Base-by-base conservation (phyloP, 2,329 filamentous ascomycete genomes). In the Amylocarpus encephaloides region DNA sequence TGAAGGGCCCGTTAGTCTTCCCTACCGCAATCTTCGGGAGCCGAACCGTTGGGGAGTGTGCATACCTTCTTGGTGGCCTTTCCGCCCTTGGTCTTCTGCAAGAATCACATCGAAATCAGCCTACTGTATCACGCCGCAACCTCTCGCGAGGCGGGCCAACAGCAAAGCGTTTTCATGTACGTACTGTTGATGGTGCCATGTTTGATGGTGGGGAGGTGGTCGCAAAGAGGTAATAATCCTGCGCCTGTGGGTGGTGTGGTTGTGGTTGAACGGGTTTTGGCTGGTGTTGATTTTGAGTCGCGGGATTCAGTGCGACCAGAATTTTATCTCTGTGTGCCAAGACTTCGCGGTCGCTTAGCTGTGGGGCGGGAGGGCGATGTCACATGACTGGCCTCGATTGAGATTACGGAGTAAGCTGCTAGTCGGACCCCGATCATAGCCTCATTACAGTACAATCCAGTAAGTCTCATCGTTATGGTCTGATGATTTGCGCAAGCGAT, bases 161-260 rank as follows among this genome's bases (percentile, higher is more conserved):
- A 95, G 90, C 90, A 95, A 94, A 95, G 90, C 90, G 75, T 72
- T 81, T 92, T 65, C 64, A 66, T 63, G 73, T 82, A 95, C 90
- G 76, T 95, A 96, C 91, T 77, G 85, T 80, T 75, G 78, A 78
- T 74, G 85, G 80, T 83, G 85, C 86, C 89, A 95, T 95, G 87
- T 73, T 78, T 74, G 72, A 65, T 73, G 22, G 22, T 61, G 63
- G 68, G 55, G 22, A 26, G 15, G 19, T 59, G 63, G 63, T 73
- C 85, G 85, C 85, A 90, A 89, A 90, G 85, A 90, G 72, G 77
- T 73, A 40, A 46, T 51, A 66, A 73, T 73, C 71, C 71, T 73
- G 64, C 70, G 70, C 64, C 67, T 64, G 50, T 55, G 52, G 54
- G 58, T 53, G 51, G 62, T 61, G 38, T 16, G 7, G 38, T 4